These are phyloP conservation scores for Elasticomyces elasticus DNA, from an alignment of 495 filamentous ascomycete species.

Conservation along the genomic window DNA sequence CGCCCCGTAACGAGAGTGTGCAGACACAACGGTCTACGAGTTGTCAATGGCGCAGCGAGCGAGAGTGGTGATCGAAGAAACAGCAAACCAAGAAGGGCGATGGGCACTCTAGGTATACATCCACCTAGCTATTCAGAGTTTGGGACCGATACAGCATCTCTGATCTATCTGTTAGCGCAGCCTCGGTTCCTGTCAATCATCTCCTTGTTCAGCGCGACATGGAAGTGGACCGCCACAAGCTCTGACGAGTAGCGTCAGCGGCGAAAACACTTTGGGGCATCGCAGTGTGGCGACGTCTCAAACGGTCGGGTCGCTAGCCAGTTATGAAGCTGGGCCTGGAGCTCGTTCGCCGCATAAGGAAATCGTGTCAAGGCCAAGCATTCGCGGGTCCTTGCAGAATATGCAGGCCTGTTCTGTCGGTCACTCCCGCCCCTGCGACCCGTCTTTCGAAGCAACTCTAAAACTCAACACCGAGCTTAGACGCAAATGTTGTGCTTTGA, in stretches of 20 bases:
- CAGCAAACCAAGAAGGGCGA: not conserved
- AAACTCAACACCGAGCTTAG: not conserved
- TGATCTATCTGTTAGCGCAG: not conserved
- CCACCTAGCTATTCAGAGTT: not conserved
- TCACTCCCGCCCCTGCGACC: not conserved
- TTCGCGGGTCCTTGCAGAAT: not conserved
- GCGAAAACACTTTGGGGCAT: not conserved
- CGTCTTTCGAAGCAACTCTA: not conserved
- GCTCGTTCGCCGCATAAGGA: not conserved
- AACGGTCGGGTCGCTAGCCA: not conserved
- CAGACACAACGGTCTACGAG: constrained; percentile 5
- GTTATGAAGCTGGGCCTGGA: not conserved
- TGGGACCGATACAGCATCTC: not conserved
- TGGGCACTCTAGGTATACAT: not conserved
- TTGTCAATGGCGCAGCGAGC: not conserved
- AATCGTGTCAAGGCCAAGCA: not conserved
- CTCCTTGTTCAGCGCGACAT: not conserved
- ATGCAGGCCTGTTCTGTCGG: not conserved
- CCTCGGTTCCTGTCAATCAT: not conserved
- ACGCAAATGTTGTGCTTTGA: not conserved
- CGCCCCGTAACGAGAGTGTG: constrained; percentile 1
- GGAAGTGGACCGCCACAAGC: not conserved
- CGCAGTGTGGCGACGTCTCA: not conserved
- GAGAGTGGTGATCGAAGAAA: not conserved
- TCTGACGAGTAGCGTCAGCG: not conserved